These are phyloP conservation scores for Suillus brevipes DNA, from an alignment of 768 basidiomycete species.

Conservation along the genomic window DNA sequence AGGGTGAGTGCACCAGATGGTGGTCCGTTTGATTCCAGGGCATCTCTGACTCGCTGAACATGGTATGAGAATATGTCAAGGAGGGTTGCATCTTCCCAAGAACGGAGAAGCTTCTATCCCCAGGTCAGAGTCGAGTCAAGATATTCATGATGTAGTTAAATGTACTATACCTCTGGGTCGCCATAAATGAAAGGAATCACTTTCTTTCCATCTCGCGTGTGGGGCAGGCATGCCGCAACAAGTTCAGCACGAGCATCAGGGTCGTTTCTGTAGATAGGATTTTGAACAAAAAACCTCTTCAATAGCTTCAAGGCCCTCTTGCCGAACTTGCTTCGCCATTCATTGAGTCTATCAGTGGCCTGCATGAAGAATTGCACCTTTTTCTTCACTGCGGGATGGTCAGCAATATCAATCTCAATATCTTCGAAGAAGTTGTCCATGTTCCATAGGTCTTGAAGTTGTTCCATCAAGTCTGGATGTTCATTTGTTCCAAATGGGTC, in stretches of 20 bases:
- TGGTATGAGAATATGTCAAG: constrained; percentile 8
- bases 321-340: constrained; percentile 9
- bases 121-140: not conserved
- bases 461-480: constrained; percentile 6
- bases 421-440: not conserved
- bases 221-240: not conserved
- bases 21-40: constrained; percentile 2
- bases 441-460: constrained; percentile 6
- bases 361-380: constrained; percentile 1
- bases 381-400: constrained; percentile 9
- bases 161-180: constrained; percentile 1
- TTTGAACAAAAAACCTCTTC: constrained; percentile 2
- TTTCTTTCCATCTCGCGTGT: not conserved
- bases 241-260: constrained; percentile 1
- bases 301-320: not conserved
- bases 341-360: constrained; percentile 9
- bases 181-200: constrained; percentile 6
- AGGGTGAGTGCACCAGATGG: constrained; percentile 7
- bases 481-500: constrained; percentile 10
- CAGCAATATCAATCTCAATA: not conserved
- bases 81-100: constrained; percentile 5
- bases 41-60: not conserved
- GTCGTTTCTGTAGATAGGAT: constrained; percentile 6
- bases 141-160: no score
- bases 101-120: not conserved